phyloP scores from a whole-genome alignment of 140 eudicot genomes.

The Oenanthe javanica region DNA sequence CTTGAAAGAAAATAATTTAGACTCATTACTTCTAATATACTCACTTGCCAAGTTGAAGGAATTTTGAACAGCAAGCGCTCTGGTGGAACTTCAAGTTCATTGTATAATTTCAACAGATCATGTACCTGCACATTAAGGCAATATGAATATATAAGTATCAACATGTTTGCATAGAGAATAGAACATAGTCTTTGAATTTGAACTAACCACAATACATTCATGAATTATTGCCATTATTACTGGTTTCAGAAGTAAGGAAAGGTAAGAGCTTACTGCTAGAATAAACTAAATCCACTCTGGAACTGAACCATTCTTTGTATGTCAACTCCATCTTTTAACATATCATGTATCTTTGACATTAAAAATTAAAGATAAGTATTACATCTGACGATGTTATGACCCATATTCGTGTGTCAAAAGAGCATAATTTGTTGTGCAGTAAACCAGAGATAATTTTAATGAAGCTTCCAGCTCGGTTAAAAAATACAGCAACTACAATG shows the following conservation, averaged over 20 bases:
- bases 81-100: slow-evolving; percentile 60
- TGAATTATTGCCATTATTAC: background rate
- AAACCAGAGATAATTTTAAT: background rate
- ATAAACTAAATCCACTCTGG: background rate
- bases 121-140: slow-evolving; percentile 52
- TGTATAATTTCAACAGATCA: slow-evolving; percentile 58
- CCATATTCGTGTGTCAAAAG: background rate
- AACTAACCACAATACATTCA: background rate
- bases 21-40: slow-evolving; percentile 16
- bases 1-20: background rate
- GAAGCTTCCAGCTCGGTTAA: background rate
- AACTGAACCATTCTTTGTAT: background rate
- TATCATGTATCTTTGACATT: background rate
- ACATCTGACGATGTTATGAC: background rate
- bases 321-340: background rate
- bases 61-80: slow-evolving; percentile 86
- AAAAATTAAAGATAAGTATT: background rate
- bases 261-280: background rate
- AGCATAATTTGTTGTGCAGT: background rate
- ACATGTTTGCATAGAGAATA: background rate
- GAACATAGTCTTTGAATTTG: background rate
- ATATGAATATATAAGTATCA: background rate
- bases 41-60: slow-evolving; percentile 98
- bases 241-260: background rate
- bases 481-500: background rate